phyloP scores from a whole-genome alignment of 495 filamentous ascomycete species.

The Pseudomonodictys pantanalensis region DNA sequence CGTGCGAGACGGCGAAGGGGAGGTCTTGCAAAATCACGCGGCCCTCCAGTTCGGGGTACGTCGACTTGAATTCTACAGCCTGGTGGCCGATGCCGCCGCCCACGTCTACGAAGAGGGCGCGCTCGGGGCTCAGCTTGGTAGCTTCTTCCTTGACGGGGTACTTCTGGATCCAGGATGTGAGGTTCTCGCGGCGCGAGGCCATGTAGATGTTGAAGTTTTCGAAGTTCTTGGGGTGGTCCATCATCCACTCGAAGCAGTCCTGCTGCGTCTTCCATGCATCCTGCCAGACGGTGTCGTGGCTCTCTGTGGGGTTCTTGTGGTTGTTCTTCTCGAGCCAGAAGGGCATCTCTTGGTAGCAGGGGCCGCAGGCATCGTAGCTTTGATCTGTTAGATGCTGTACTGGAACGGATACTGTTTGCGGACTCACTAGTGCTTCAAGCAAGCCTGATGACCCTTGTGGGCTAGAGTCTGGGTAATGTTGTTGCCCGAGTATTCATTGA shows the following conservation, averaged over 20 bases:
- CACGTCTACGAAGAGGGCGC: background rate
- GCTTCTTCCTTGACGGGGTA: background rate
- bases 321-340: too few relatives aligned
- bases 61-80: background rate
- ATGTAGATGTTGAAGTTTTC: background rate
- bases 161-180: background rate
- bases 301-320: background rate
- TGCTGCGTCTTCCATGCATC: background rate
- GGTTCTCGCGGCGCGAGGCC: background rate
- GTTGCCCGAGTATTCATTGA: too few relatives aligned
- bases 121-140: background rate
- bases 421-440: too few relatives aligned
- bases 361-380: too few relatives aligned
- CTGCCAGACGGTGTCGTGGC: background rate
- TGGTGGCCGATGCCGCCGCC: background rate
- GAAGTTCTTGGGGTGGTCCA: background rate
- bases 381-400: too few relatives aligned
- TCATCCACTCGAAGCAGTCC: background rate
- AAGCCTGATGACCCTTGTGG: too few relatives aligned
- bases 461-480: too few relatives aligned
- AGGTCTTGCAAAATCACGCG: background rate
- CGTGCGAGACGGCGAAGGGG: background rate
- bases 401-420: too few relatives aligned
- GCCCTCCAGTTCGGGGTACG: background rate
- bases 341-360: too few relatives aligned